These are phyloP conservation scores for Gymnopus androsaceus DNA, from an alignment of 1,284 basidiomycete species.

Conservation along the genomic window DNA sequence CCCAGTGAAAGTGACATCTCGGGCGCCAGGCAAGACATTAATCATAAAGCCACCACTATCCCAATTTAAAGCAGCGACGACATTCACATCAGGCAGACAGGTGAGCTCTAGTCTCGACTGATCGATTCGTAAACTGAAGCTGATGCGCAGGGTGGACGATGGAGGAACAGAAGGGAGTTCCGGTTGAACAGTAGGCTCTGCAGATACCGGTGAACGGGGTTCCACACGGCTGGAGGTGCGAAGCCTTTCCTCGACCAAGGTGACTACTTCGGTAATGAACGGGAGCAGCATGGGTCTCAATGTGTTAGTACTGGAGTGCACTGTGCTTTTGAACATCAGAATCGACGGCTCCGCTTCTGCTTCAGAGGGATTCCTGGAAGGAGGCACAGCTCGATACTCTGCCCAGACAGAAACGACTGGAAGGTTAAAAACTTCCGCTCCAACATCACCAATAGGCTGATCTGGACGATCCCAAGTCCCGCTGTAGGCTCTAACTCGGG, in stretches of 20 bases:
- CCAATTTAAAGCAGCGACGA: conserved; percentile 84
- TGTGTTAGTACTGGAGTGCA: conserved; percentile 85
- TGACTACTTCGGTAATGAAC: conserved; percentile 76
- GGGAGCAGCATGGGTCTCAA: conserved; percentile 80
- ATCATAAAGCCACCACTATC: conserved; percentile 88
- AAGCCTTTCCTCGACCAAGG: conserved; percentile 66
- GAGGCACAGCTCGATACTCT: conserved; percentile 68
- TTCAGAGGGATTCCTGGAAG: conserved; percentile 35
- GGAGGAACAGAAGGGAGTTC: conserved; percentile 9
- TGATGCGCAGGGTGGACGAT: conserved; percentile 54
- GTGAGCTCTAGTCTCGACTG: conserved; percentile 82
- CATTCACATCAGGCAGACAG: conserved; percentile 87
- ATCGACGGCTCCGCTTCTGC: conserved; percentile 49
- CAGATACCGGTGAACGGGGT: conserved; percentile 16
- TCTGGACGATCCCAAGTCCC: conserved; percentile 46
- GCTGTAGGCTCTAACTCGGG: conserved; percentile 39
- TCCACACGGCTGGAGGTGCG: conserved; percentile 36
- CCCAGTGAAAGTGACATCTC: conserved; percentile 73
- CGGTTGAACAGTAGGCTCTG: conserved; percentile 16
- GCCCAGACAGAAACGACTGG: conserved; percentile 84
- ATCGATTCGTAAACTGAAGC: conserved; percentile 86
- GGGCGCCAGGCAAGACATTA: conserved; percentile 71
- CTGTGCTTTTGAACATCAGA: conserved; percentile 74
- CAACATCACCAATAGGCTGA: conserved; percentile 48
- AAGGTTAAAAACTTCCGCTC: conserved; percentile 68